Evolutionary conservation across 305 asterid genomes (phyloP), one percentile per base, ranked within the genome.

Genomic region (Ilex paraguariensis): DNA sequence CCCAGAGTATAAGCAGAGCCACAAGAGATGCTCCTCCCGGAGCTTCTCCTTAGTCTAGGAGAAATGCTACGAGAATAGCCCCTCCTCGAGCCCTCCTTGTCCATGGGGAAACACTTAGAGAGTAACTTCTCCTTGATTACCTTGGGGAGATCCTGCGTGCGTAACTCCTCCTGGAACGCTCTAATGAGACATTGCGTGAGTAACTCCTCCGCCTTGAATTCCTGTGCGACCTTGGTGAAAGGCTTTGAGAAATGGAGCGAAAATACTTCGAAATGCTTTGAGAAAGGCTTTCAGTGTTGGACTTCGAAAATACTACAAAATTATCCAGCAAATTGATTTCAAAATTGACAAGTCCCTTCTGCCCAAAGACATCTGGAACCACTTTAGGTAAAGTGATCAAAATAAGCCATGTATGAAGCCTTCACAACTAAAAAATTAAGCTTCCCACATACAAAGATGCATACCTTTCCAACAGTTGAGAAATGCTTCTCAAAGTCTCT

Each of bases 401-500:
- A 11, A 12, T 49, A 7, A 49, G 14, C 14, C 53, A n/a, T 21
- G 16, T 49, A 49, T 49, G 13, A 10, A 49, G 11, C 16, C 16
- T 49, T 49, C 16, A 11, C 13, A 11, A 12, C 53, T 12, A 49
- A 49, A n/a, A 7, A 11, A 5, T 49, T 49, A 49, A 15, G 32
- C 31, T 6, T 14, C 32, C 3, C 3, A 6, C 15, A 14, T 30
- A 54, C 2, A 15, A 54, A 6, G 5, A 54, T 54, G 33, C 28
- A 31, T 73, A 91, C 98, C 92, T 61, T 77, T 52, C 95, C 95
- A 70, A 84, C 95, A 59, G 86, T 36, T 4, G 97, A 85, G 56
- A 89, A 89, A 70, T 89, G 95, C 76, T 82, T 78, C 76, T 87
- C 95, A 31, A 91, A 70, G n/a, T 88, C 87, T 64, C 82, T 79